A percentile compares a stretch with the other conserved stretches of the same genome.
phyloP scores from a whole-genome alignment of 2,329 filamentous ascomycete genomes.

The Aureobasidium lini region DNA sequence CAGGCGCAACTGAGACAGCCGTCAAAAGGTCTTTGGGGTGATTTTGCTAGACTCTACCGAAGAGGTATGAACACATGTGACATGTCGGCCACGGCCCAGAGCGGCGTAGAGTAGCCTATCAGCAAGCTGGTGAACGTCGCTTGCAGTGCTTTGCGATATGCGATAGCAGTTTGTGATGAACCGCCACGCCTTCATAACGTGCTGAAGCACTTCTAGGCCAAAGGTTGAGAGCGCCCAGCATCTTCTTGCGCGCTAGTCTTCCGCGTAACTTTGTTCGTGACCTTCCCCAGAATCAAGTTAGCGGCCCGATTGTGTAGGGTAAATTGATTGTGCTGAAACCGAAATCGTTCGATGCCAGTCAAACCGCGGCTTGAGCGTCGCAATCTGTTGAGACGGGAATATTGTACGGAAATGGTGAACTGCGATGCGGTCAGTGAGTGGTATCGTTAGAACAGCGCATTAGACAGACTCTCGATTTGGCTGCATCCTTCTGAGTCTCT shows the following conservation, averaged over 20 bases:
- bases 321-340: conserved; percentile 7
- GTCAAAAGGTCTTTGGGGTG: neutral
- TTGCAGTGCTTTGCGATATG: neutral
- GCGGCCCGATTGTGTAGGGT: conserved; percentile 1
- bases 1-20: conserved; percentile 8
- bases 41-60: neutral
- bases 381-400: neutral
- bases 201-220: conserved; percentile 5
- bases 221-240: conserved; percentile 4
- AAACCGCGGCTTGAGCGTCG: neutral
- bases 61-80: neutral
- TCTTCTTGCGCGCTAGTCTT: neutral
- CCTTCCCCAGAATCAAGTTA: neutral
- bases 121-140: conserved; percentile 1
- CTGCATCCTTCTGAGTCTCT: neutral
- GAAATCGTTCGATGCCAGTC: conserved; percentile 6
- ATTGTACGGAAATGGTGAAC: neutral
- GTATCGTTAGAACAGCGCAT: neutral
- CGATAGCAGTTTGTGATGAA: neutral
- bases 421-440: neutral
- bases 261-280: neutral
- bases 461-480: neutral
- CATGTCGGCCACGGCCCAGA: neutral
- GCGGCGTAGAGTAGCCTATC: neutral
- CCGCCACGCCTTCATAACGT: neutral